Evolutionary conservation across 257 asterid genomes (phyloP).

Genomic region (Fraxinus pennsylvanica): DNA sequence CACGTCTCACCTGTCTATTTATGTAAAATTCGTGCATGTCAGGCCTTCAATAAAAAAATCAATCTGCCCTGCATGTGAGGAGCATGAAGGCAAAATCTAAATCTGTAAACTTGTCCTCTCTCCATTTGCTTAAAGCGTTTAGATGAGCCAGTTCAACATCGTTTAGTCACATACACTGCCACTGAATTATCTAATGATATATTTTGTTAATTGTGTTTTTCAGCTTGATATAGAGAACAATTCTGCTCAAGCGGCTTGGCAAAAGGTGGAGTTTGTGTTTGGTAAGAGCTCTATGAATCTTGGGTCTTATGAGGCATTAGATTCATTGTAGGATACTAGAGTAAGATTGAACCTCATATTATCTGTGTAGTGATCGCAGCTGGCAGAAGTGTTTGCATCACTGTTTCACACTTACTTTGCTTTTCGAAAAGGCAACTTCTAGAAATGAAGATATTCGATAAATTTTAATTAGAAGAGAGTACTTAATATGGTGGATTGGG

Average conservation of each 20-base stretch:
- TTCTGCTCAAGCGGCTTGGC: slow-evolving; percentile 85
- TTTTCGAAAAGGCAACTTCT: neutral
- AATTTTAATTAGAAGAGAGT: neutral
- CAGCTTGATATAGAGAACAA: slow-evolving; percentile 91
- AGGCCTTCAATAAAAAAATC: neutral
- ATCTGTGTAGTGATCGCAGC: neutral
- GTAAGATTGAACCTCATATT: neutral
- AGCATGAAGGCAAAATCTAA: neutral
- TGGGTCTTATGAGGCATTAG: neutral
- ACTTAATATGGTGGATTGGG: neutral
- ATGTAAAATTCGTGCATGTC: neutral
- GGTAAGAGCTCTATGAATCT: slow-evolving; percentile 55
- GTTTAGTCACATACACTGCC: neutral
- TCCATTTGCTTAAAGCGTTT: neutral
- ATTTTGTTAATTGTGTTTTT: slow-evolving; percentile 10
- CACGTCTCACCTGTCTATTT: neutral
- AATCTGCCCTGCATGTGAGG: neutral
- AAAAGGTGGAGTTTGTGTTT: slow-evolving; percentile 77
- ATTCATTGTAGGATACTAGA: neutral
- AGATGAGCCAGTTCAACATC: neutral
- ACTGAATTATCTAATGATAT: neutral
- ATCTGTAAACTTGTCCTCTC: neutral
- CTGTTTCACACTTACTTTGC: neutral
- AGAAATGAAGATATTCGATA: neutral
- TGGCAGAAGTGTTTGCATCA: neutral